Percentiles rank a stretch among this genome's conserved stretches.
Evolutionary conservation across 306 rosid genomes (phyloP).

Genomic region (Datisca glomerata): DNA sequence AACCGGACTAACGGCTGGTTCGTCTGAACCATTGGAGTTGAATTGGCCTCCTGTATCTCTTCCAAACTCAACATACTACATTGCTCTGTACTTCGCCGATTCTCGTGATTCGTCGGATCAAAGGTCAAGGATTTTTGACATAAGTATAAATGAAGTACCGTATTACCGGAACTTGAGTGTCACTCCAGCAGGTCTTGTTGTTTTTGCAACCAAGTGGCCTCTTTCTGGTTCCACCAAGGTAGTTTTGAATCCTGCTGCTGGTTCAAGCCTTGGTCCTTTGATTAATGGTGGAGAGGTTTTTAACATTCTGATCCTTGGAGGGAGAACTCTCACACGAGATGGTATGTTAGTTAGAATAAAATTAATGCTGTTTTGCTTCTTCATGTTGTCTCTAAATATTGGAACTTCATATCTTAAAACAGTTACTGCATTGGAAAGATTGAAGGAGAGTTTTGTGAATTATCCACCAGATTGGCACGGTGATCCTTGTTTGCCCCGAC

Average conservation of each 20-base stretch:
- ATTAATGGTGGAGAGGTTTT: conserved; percentile 83
- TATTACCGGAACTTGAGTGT: conserved; percentile 50
- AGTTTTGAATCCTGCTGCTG: conserved; percentile 45
- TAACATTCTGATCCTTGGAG: conserved; percentile 41
- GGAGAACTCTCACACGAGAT: conserved; percentile 65
- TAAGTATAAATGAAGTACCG: conserved; percentile 43
- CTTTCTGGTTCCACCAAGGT: conserved; percentile 54
- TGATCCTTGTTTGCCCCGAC: conserved; percentile 74
- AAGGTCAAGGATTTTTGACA: conserved; percentile 37
- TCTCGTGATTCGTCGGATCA: conserved; percentile 9
- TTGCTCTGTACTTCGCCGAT: conserved; percentile 79
- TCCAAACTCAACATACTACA: conserved; percentile 39
- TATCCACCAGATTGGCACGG: conserved; percentile 82
- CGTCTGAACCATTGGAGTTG: conserved; percentile 33
- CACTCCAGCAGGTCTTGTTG: conserved; percentile 47
- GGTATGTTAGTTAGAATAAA: conserved; percentile 43
- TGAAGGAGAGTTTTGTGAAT: conserved; percentile 43
- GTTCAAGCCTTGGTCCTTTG: conserved; percentile 51
- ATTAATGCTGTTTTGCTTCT: not conserved
- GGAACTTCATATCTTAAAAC: conserved; percentile 17
- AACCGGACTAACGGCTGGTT: conserved; percentile 34
- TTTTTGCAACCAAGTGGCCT: conserved; percentile 74
- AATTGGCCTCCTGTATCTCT: conserved; percentile 57
- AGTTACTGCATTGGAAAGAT: conserved; percentile 50
- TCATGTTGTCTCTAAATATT: not conserved